Percentiles rank a stretch among this genome's conserved stretches.
Conservation (phyloP, 148 eudicot genomes). For the Cornus suecica region DNA sequence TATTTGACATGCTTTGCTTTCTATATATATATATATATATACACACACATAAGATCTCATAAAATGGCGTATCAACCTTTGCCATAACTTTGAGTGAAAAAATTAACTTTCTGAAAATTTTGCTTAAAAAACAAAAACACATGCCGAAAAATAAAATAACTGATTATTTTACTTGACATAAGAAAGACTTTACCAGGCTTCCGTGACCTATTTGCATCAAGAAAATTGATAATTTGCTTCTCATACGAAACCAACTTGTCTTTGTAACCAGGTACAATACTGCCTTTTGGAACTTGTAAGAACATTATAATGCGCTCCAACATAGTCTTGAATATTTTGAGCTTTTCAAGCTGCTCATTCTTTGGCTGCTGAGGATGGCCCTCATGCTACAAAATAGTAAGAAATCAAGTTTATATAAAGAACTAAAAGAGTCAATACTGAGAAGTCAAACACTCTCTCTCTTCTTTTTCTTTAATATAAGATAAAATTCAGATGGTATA, state of each 20-base stretch:
- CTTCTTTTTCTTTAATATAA: not conserved
- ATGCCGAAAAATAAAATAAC: too few species aligned
- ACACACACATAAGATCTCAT: too few species aligned
- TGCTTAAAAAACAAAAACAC: too few species aligned
- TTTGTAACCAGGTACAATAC: constrained; percentile 38
- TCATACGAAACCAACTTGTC: constrained; percentile 64
- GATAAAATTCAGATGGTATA: not conserved
- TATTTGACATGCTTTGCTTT: too few species aligned
- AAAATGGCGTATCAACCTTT: too few species aligned
- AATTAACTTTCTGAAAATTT: too few species aligned
- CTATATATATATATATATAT: too few species aligned
- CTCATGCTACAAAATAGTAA: constrained; percentile 55
- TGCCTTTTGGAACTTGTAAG: constrained; percentile 56
- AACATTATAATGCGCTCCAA: constrained; percentile 57
- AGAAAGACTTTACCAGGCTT: too few species aligned
- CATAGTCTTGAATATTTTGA: constrained; percentile 61
- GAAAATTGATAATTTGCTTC: constrained; percentile 65
- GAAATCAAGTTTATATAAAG: constrained; percentile 6
- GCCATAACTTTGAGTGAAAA: too few species aligned
- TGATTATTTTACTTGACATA: too few species aligned
- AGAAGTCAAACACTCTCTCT: not conserved
- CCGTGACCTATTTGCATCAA: constrained; percentile 60
- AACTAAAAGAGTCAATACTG: not conserved
- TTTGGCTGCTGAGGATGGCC: constrained; percentile 64
- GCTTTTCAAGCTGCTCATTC: constrained; percentile 65